Percentiles rank a stretch among this genome's conserved stretches.
phyloP scores from a whole-genome alignment of 1,284 basidiomycete genomes.

The Cryptococcus sp. region DNA sequence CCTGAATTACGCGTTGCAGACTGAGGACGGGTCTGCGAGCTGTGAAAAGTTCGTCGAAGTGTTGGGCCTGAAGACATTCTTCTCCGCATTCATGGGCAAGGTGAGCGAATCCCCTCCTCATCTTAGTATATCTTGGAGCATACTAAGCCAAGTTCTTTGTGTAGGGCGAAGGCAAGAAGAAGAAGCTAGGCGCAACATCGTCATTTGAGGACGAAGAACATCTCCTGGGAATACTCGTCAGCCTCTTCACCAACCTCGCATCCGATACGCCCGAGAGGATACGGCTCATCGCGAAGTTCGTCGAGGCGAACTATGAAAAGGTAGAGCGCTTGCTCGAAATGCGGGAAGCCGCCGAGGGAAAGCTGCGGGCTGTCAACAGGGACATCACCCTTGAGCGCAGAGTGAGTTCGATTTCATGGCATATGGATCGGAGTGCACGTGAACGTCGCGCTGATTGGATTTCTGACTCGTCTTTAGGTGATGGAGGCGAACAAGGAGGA shows the following conservation, averaged over 20 bases:
- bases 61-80: slow-evolving; percentile 83
- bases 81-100: slow-evolving; percentile 91
- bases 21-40: slow-evolving; percentile 67
- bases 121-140: not conserved
- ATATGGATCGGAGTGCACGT: not conserved
- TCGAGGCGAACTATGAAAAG: slow-evolving; percentile 88
- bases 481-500: slow-evolving; percentile 63
- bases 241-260: slow-evolving; percentile 82
- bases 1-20: slow-evolving; percentile 86
- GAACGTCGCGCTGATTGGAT: not conserved
- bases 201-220: slow-evolving; percentile 83
- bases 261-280: slow-evolving; percentile 81
- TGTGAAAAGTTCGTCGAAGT: slow-evolving; percentile 87
- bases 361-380: slow-evolving; percentile 63
- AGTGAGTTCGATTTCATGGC: slow-evolving; percentile 52
- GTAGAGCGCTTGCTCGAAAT: slow-evolving; percentile 89
- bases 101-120: slow-evolving; percentile 53
- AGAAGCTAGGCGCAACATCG: slow-evolving; percentile 59
- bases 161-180: slow-evolving; percentile 60
- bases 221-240: slow-evolving; percentile 81
- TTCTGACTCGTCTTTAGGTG: slow-evolving; percentile 54
- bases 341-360: slow-evolving; percentile 66
- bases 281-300: slow-evolving; percentile 88
- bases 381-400: slow-evolving; percentile 68
- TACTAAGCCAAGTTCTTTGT: not conserved